Base-by-base conservation (phyloP, 371 early-diverging fungal genomes). In the Apophysomyces ossiformis region DNA sequence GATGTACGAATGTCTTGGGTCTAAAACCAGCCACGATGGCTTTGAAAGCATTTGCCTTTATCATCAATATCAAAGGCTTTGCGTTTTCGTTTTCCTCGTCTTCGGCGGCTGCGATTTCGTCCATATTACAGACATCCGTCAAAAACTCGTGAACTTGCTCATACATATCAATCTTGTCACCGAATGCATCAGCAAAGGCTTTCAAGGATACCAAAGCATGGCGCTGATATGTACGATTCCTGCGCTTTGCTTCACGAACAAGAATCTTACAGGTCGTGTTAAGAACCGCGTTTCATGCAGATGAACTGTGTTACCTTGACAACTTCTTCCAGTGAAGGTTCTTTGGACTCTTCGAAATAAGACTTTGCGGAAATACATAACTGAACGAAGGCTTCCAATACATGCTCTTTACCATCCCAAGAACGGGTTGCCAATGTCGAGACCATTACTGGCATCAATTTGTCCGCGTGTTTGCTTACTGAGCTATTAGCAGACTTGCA, bases 401-500 rank as follows among this genome's bases (percentile, higher is more conserved):
- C 88, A 26, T 83, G 78, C 65, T 95, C 96, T 71, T 95, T 96
- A 37, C 96, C 97, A 2, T 88, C 89, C 95, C 95, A 96, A 1
- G 91, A 87, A 38, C 95, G 79, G 5, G 95, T 93, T 0, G 87
- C 75, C 5, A 94, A 73, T 0, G 90, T 86, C 11, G 87, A 79
- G 1, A 88, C 67, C 63, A 96, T 77, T 15, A 91, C 65, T 1
- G 90, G 89, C 44, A 95, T 64, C 8, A 89, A 67, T 18, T 72
- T 68, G 8, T 81, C 77, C 59, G 89, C 84, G 58, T 86, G 70
- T 4, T 69, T 50, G 12, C 50, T 61, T 32, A 87, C 58, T 5
- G 65, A 71, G 39, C 72, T 71, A 18, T 74, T 77, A 71, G 68
- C 39, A 63, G 75, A 47, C 73, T 84, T 56, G 84, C 87, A 78